These are phyloP conservation scores for Globisporangium iwayamae DNA, from an alignment of 352 stramenopile species.

Conservation along the genomic window DNA sequence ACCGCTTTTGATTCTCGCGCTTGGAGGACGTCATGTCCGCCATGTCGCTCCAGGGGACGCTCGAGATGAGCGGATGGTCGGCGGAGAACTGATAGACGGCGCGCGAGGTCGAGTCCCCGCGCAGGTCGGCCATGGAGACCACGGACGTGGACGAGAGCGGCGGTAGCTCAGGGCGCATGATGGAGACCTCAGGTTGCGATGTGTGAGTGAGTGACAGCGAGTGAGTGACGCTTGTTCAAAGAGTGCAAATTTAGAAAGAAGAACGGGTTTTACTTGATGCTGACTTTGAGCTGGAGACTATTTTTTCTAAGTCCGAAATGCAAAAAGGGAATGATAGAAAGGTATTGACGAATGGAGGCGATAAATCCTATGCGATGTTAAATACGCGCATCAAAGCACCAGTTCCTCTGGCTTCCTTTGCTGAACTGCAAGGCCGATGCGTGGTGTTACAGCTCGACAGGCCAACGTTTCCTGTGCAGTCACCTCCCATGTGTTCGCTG, in stretches of 20 bases:
- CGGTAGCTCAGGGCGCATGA: background rate
- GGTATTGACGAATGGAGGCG: too few species aligned
- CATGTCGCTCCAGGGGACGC: background rate
- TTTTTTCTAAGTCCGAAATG: too few species aligned
- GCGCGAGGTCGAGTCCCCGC: constrained; percentile 10
- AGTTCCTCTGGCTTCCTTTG: background rate
- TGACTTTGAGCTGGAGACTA: too few species aligned
- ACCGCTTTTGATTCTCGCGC: constrained; percentile 3
- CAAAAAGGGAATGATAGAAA: too few species aligned
- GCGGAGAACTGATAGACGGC: constrained; percentile 3
- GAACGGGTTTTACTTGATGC: too few species aligned
- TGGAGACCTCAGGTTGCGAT: background rate
- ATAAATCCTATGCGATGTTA: too few species aligned
- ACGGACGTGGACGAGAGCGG: constrained; percentile 1
- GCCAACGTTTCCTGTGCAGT: background rate
- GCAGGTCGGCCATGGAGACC: background rate
- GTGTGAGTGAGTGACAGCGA: background rate
- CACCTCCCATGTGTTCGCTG: background rate
- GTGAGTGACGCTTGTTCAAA: too few species aligned
- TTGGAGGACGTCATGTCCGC: constrained; percentile 12
- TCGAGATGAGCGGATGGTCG: background rate
- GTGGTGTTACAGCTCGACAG: background rate
- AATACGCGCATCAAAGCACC: too few species aligned
- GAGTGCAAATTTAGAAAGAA: too few species aligned
- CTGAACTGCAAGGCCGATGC: background rate